phyloP scores from a whole-genome alignment of 2,329 filamentous ascomycete genomes.

The Allantophomopsis cytisporea region DNA sequence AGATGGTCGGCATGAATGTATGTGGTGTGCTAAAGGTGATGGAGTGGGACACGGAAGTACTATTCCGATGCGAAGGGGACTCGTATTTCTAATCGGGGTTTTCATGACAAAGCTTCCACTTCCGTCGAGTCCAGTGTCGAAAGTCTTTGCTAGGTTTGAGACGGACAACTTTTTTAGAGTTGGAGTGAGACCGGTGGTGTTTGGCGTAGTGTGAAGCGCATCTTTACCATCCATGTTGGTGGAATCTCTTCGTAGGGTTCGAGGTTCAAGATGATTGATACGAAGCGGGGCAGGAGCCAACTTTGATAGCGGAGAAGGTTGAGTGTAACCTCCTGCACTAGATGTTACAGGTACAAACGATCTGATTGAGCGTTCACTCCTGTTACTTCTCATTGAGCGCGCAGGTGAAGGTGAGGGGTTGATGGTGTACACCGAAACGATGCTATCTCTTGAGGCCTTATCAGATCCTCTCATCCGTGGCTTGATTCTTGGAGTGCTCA shows the following conservation, averaged over 20 bases:
- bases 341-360: background rate
- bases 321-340: background rate
- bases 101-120: too few species aligned
- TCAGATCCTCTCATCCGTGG: background rate
- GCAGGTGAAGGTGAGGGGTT: conserved; percentile 1
- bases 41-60: background rate
- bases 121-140: too few species aligned
- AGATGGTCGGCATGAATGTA: background rate
- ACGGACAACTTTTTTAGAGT: too few species aligned
- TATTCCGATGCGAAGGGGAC: background rate
- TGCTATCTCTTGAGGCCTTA: background rate
- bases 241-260: too few species aligned
- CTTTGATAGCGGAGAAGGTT: too few species aligned
- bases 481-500: conserved; percentile 6
- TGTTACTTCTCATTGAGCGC: background rate
- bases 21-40: background rate
- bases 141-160: too few species aligned
- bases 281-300: too few species aligned
- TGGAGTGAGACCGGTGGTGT: too few species aligned
- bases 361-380: background rate
- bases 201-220: too few species aligned
- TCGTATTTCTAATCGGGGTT: background rate
- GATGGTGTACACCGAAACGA: background rate
- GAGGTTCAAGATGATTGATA: too few species aligned
- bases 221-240: too few species aligned